A percentile compares a stretch with the other conserved stretches of the same genome.
These are phyloP conservation scores for Aspergillus brunneoviolaceus DNA, from an alignment of 2,329 filamentous ascomycete species.

Conservation along the genomic window DNA sequence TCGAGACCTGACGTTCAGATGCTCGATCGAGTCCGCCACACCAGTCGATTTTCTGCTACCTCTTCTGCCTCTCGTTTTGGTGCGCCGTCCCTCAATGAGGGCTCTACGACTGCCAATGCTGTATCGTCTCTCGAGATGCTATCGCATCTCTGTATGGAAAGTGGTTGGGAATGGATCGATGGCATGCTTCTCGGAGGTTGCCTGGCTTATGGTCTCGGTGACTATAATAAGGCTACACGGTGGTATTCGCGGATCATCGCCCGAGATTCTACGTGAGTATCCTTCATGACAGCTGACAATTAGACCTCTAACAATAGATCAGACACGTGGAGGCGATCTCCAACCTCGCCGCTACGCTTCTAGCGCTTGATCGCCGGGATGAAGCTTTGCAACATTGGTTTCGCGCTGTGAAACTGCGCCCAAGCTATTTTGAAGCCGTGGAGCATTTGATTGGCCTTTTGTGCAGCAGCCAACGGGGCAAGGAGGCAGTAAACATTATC, in stretches of 20 bases:
- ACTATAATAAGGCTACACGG: conserved; percentile 66
- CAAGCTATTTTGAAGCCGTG: conserved; percentile 89
- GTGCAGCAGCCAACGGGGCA: conserved; percentile 75
- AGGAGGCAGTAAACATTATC: conserved; percentile 85
- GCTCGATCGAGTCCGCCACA: conserved; percentile 32
- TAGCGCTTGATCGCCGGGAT: conserved; percentile 75
- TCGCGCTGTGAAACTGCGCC: conserved; percentile 76
- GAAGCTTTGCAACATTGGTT: conserved; percentile 88
- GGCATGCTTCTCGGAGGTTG: conserved; percentile 90
- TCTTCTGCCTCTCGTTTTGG: conserved; percentile 31
- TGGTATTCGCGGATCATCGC: conserved; percentile 58
- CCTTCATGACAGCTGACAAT: conserved; percentile 15
- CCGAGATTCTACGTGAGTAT: conserved; percentile 55
- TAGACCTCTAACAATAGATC: conserved; percentile 24
- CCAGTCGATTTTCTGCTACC: conserved; percentile 33
- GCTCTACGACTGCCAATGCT: conserved; percentile 57
- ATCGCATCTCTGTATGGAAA: conserved; percentile 72
- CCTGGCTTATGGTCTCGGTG: conserved; percentile 82
- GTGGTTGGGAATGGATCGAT: conserved; percentile 84
- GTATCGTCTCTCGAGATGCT: conserved; percentile 69
- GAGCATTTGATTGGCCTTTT: conserved; percentile 89
- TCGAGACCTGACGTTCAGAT: conserved; percentile 30
- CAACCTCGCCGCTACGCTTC: conserved; percentile 84
- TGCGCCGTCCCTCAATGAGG: conserved; percentile 32
- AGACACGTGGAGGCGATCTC: conserved; percentile 91